Evolutionary conservation across 2,329 filamentous ascomycete genomes (phyloP).

Genomic region (Stylonectria norvegica): DNA sequence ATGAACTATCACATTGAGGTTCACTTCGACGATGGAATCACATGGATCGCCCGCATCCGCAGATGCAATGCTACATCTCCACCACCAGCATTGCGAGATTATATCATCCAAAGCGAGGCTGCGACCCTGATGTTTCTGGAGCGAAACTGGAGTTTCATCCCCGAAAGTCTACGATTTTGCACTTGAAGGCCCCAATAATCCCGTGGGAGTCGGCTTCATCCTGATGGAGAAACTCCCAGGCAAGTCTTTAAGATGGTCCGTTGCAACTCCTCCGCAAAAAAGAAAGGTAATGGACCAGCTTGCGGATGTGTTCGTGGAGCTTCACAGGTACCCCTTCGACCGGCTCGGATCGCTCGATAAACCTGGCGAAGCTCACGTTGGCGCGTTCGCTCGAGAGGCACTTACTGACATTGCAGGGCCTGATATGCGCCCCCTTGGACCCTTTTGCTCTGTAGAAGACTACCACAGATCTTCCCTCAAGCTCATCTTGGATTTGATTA

Average conservation of each 20-base stretch:
- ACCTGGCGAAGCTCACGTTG: slow-evolving; percentile 27
- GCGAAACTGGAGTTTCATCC: slow-evolving; percentile 33
- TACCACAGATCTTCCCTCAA: slow-evolving; percentile 33
- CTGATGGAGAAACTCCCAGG: slow-evolving; percentile 42
- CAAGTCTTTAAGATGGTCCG: slow-evolving; percentile 35
- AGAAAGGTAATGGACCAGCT: slow-evolving; percentile 36
- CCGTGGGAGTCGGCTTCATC: slow-evolving; percentile 39
- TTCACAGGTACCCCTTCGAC: slow-evolving; percentile 35
- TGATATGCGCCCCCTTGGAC: slow-evolving; percentile 31
- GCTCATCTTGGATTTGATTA: slow-evolving; percentile 37
- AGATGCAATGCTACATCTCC: slow-evolving; percentile 40
- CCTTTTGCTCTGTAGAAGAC: slow-evolving; percentile 34
- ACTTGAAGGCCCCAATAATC: slow-evolving; percentile 28
- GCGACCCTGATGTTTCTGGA: slow-evolving; percentile 40
- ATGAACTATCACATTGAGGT: slow-evolving; percentile 45
- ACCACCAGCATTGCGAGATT: slow-evolving; percentile 30
- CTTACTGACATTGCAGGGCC: slow-evolving; percentile 32
- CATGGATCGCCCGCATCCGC: slow-evolving; percentile 42
- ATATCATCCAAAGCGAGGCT: slow-evolving; percentile 39
- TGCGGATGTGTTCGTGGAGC: slow-evolving; percentile 37
- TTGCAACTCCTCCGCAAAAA: slow-evolving; percentile 31
- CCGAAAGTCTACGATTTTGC: slow-evolving; percentile 38
- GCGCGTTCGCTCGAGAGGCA: slow-evolving; percentile 37
- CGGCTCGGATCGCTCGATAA: slow-evolving; percentile 34
- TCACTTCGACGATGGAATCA: slow-evolving; percentile 40